Evolutionary conservation across 2,329 filamentous ascomycete genomes (phyloP).

Genomic region (Hypoxylon sp.): DNA sequence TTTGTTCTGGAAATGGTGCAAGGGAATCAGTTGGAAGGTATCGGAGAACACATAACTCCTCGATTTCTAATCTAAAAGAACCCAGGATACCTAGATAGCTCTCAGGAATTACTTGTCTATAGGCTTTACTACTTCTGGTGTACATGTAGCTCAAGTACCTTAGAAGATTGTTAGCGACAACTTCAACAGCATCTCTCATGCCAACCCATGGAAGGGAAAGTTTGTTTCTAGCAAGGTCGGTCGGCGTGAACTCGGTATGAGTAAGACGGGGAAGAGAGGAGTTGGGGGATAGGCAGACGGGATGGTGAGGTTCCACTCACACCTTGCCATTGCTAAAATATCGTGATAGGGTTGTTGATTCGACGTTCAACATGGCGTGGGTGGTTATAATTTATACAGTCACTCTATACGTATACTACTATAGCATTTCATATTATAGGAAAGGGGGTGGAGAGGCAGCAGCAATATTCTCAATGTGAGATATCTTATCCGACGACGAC

Average conservation of each 20-base stretch:
- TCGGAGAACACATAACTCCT: no score
- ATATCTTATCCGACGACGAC: background rate
- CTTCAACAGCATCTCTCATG: background rate
- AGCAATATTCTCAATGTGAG: background rate
- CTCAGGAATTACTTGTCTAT: background rate
- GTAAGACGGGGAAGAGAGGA: conserved; percentile 29
- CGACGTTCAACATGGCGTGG: background rate
- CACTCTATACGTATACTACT: background rate
- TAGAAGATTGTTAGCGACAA: background rate
- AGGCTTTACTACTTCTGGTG: background rate
- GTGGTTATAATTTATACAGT: background rate
- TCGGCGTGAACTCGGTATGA: conserved; percentile 25
- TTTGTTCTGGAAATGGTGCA: no score
- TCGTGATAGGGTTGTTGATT: conserved; percentile 2
- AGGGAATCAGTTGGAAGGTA: no score
- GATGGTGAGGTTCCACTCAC: conserved; percentile 22
- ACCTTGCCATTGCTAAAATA: conserved; percentile 3
- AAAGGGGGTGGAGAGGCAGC: background rate
- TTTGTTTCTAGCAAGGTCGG: background rate
- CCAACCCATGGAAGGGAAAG: background rate
- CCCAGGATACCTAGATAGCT: no score
- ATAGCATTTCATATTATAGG: background rate
- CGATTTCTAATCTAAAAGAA: no score
- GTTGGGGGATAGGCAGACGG: conserved; percentile 2
- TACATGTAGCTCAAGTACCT: background rate